These are phyloP conservation scores for Mucor mucedo DNA, from an alignment of 371 early-diverging fungal species.

Conservation along the genomic window DNA sequence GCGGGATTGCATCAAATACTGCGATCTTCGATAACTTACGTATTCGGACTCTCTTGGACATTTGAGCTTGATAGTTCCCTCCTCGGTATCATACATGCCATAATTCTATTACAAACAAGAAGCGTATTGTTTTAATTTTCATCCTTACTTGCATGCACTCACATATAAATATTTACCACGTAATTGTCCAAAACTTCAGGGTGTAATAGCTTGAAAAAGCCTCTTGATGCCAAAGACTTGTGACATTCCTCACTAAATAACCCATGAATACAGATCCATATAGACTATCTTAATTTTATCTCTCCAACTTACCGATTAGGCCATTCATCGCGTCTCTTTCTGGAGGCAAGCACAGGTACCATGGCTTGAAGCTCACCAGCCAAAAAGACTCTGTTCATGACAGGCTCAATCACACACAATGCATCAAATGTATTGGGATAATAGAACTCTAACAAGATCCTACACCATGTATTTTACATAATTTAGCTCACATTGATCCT, in stretches of 20 bases:
- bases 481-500: no score
- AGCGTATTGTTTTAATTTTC: not conserved
- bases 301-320: conserved; percentile 26
- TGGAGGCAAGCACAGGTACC: conserved; percentile 18
- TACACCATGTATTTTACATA: not conserved
- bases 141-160: not conserved
- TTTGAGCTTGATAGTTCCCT: conserved; percentile 47
- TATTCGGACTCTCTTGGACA: conserved; percentile 47
- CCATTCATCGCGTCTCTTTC: conserved; percentile 39
- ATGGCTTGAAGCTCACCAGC: conserved; percentile 13
- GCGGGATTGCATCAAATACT: no score
- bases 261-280: not conserved
- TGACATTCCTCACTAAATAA: conserved; percentile 36
- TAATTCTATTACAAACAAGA: conserved; percentile 26
- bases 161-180: conserved; percentile 35
- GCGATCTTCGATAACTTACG: conserved; percentile 25
- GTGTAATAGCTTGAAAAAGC: conserved; percentile 42
- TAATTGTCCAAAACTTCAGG: conserved; percentile 46
- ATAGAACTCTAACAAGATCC: conserved; percentile 40
- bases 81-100: conserved; percentile 48
- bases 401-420: conserved; percentile 42
- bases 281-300: not conserved
- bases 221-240: conserved; percentile 24
- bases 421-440: conserved; percentile 45
- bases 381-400: conserved; percentile 19